phyloP scores from a whole-genome alignment of 2,329 filamentous ascomycete genomes.

The Penicillium aurantiogriseum region DNA sequence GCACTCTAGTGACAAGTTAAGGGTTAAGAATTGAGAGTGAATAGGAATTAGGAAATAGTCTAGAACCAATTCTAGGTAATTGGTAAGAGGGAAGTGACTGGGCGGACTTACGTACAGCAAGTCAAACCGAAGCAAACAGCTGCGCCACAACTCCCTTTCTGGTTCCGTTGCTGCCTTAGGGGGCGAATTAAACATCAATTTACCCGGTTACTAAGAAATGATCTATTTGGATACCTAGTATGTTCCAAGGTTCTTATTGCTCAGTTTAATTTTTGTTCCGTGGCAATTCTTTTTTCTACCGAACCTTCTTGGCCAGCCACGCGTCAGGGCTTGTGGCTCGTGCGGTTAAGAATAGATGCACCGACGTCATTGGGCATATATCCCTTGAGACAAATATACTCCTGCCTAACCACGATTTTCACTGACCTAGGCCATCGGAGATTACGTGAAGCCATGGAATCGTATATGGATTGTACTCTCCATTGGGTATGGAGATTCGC shows the following conservation, averaged over 20 bases:
- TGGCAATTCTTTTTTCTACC: background rate
- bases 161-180: constrained; percentile 20
- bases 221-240: background rate
- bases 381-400: background rate
- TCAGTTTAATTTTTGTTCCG: background rate
- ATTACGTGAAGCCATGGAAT: background rate
- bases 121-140: constrained; percentile 26
- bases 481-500: background rate
- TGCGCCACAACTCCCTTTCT: constrained; percentile 23
- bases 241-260: background rate
- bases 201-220: background rate
- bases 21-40: constrained; percentile 7
- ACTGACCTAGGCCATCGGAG: background rate
- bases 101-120: constrained; percentile 26
- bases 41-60: background rate
- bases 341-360: constrained; percentile 26
- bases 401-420: constrained; percentile 2
- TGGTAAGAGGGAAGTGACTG: constrained; percentile 10
- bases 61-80: constrained; percentile 8
- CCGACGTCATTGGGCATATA: constrained; percentile 28
- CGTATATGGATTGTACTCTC: no score
- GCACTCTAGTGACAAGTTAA: background rate
- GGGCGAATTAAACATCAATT: constrained; percentile 13
- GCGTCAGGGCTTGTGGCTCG: constrained; percentile 20
- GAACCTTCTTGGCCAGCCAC: constrained; percentile 5